Evolutionary conservation across 139 green algal genomes (phyloP).

Genomic region (Chlorella sorokiniana): DNA sequence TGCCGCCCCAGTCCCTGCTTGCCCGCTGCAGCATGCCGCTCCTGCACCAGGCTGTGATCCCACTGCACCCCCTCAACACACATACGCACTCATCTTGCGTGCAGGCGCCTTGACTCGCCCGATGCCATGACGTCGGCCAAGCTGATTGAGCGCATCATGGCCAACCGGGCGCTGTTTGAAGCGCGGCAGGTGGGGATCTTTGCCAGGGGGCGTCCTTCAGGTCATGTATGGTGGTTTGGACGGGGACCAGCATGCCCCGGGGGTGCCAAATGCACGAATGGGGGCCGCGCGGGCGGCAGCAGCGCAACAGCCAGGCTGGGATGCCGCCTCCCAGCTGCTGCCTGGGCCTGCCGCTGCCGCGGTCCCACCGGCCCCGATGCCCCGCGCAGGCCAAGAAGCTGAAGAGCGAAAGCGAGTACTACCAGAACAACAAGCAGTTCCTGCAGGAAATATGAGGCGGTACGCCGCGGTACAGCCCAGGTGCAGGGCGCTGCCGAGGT

Average conservation of each 20-base stretch:
- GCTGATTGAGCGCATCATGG: constrained; percentile 94
- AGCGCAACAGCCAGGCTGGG: too few relatives aligned
- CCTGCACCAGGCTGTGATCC: too few relatives aligned
- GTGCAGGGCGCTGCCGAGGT: neutral
- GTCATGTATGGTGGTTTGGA: too few relatives aligned
- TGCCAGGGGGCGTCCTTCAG: too few relatives aligned
- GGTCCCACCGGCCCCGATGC: too few relatives aligned
- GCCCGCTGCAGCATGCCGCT: too few relatives aligned
- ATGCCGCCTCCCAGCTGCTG: neutral
- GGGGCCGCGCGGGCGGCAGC: too few relatives aligned
- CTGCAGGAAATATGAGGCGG: constrained; percentile 33
- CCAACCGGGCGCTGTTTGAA: constrained; percentile 87
- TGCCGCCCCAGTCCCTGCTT: too few relatives aligned
- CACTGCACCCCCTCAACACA: too few relatives aligned
- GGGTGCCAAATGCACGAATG: neutral
- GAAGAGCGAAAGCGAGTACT: constrained; percentile 79
- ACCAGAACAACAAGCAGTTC: constrained; percentile 60
- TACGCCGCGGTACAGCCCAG: neutral
- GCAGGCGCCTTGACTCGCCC: constrained; percentile 7
- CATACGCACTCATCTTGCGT: neutral
- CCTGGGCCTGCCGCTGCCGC: neutral
- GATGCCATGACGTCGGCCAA: constrained; percentile 62
- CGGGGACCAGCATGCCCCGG: too few relatives aligned
- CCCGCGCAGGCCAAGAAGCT: constrained; percentile 58
- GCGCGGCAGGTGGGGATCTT: constrained; percentile 45